Percentiles rank a stretch among this genome's conserved stretches.
Conservation (phyloP, 2,329 filamentous ascomycete genomes). For the Alternaria dauci region DNA sequence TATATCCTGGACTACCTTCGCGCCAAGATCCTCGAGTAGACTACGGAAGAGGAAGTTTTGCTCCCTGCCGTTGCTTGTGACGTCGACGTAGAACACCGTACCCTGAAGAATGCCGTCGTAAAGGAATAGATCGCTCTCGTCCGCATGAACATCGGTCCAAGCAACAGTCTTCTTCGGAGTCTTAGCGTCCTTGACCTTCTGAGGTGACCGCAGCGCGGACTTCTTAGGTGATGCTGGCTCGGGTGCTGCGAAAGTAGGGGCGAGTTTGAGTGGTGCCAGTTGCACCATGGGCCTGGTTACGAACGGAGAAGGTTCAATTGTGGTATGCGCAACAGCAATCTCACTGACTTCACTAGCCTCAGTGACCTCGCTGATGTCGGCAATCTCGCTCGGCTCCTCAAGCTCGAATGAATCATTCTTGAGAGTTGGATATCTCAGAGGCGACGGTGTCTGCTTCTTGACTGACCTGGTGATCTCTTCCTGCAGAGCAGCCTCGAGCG, state of each 20-base stretch:
- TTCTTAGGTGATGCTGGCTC: constrained; percentile 37
- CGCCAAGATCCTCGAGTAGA: constrained; percentile 81
- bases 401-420: constrained; percentile 24
- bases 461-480: constrained; percentile 37
- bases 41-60: constrained; percentile 73
- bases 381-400: constrained; percentile 18
- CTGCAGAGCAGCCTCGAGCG: constrained; percentile 37
- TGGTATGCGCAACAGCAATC: constrained; percentile 21
- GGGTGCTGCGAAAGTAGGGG: constrained; percentile 16
- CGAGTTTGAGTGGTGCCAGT: constrained; percentile 27
- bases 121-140: constrained; percentile 33
- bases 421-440: constrained; percentile 18
- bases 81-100: constrained; percentile 82
- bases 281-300: constrained; percentile 22
- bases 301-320: constrained; percentile 17
- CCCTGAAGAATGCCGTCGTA: constrained; percentile 57
- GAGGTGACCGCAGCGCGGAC: constrained; percentile 49
- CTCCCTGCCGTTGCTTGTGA: constrained; percentile 76
- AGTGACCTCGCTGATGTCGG: constrained; percentile 23
- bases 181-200: constrained; percentile 38
- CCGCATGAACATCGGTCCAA: constrained; percentile 35
- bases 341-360: constrained; percentile 27
- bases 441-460: constrained; percentile 38
- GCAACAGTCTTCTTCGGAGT: constrained; percentile 51
- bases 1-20: constrained; percentile 71